Evolutionary conservation across 2,329 filamentous ascomycete species (phyloP).

Genomic region (Stagonosporopsis rhizophila): DNA sequence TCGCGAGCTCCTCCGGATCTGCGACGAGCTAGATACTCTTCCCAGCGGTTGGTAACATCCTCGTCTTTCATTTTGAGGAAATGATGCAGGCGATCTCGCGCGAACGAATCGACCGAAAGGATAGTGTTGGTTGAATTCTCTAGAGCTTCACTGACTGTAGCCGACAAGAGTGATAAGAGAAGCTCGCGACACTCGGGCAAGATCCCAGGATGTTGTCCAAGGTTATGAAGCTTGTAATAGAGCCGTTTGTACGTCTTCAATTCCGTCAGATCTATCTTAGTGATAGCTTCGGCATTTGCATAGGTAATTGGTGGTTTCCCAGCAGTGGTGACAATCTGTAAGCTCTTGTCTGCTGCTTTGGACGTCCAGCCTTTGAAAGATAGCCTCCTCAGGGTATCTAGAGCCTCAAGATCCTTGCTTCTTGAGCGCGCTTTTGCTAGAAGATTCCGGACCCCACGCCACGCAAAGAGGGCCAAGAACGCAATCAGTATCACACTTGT

Average conservation of each 20-base stretch:
- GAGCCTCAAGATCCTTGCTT: constrained; percentile 26
- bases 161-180: constrained; percentile 47
- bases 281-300: not conserved
- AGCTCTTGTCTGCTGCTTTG: not conserved
- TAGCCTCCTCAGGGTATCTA: constrained; percentile 19
- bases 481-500: constrained; percentile 30
- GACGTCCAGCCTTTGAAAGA: constrained; percentile 12
- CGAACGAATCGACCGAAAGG: constrained; percentile 43
- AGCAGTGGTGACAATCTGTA: not conserved
- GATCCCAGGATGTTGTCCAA: constrained; percentile 49
- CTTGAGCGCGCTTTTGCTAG: constrained; percentile 22
- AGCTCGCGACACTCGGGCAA: constrained; percentile 43
- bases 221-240: constrained; percentile 53
- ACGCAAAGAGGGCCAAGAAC: constrained; percentile 29
- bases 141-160: constrained; percentile 38
- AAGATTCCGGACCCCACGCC: constrained; percentile 24
- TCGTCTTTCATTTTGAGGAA: constrained; percentile 47
- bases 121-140: constrained; percentile 32
- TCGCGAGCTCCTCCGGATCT: constrained; percentile 46
- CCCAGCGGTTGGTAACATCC: constrained; percentile 42
- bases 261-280: constrained; percentile 2
- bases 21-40: constrained; percentile 46
- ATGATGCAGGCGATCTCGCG: constrained; percentile 22
- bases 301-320: constrained; percentile 2
- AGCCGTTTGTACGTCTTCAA: constrained; percentile 39